These are phyloP conservation scores for Globisporangium middletonii DNA, from an alignment of 352 stramenopile genomes.

Conservation along the genomic window DNA sequence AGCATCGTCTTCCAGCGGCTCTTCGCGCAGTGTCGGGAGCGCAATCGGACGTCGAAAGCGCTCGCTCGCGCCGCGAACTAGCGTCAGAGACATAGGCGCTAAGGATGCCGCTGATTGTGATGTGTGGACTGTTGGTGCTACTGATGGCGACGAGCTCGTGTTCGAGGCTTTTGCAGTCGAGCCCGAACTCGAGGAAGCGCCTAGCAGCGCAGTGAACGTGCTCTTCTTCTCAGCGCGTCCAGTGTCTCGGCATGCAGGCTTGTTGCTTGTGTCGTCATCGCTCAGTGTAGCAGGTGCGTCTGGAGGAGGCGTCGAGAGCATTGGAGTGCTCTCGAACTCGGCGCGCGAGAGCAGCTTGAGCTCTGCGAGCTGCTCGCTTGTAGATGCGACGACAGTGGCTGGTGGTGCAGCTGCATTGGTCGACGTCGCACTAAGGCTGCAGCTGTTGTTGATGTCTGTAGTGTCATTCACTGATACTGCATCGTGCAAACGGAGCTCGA, in stretches of 20 bases:
- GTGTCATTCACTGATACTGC: background rate
- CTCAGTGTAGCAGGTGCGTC: background rate
- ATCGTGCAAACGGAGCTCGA: background rate
- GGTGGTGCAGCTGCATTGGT: background rate
- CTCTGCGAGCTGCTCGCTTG: constrained; percentile 3
- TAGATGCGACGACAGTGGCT: background rate
- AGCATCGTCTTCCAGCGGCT: constrained; percentile 1
- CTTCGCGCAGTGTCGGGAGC: constrained; percentile 7
- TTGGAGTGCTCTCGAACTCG: background rate
- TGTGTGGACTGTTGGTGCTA: no score
- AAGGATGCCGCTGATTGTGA: no score
- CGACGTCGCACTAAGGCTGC: no score
- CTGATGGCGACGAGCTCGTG: background rate
- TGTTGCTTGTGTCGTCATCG: background rate
- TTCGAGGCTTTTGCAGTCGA: background rate
- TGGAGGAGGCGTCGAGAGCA: background rate
- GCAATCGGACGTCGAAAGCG: constrained; percentile 6
- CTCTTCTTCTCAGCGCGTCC: constrained; percentile 6
- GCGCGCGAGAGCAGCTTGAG: constrained; percentile 2
- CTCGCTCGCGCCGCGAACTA: background rate
- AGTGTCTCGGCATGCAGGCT: background rate
- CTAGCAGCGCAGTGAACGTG: constrained; percentile 8
- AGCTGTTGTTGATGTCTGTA: background rate
- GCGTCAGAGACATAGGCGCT: background rate
- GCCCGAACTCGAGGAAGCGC: background rate